These are phyloP conservation scores for Coniella lustricola DNA, from an alignment of 2,329 filamentous ascomycete genomes.

Conservation along the genomic window DNA sequence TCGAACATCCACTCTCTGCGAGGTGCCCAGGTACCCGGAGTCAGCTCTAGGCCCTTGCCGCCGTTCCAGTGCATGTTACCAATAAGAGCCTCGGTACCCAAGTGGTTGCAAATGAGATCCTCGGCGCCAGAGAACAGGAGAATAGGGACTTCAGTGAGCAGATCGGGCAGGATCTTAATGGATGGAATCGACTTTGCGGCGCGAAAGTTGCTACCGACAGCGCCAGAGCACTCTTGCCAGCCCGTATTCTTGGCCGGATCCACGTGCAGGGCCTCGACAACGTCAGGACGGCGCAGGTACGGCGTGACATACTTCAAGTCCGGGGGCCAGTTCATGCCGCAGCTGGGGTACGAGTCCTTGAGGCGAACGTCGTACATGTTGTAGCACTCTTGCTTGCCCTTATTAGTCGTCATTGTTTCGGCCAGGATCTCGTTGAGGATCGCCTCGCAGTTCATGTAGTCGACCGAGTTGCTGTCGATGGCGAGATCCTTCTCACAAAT, in stretches of 20 bases:
- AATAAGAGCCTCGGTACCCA: slow-evolving; percentile 88
- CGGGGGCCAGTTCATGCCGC: slow-evolving; percentile 97
- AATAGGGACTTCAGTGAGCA: slow-evolving; percentile 71
- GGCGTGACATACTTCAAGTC: slow-evolving; percentile 72
- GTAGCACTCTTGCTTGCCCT: slow-evolving; percentile 55
- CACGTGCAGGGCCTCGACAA: slow-evolving; percentile 74
- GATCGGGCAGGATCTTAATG: slow-evolving; percentile 64
- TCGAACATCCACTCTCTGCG: slow-evolving; percentile 92
- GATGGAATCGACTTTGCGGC: slow-evolving; percentile 66
- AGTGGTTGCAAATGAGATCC: slow-evolving; percentile 94
- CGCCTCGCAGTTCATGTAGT: slow-evolving; percentile 64
- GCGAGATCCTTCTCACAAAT: slow-evolving; percentile 60
- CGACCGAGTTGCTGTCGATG: slow-evolving; percentile 49
- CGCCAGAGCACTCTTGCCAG: slow-evolving; percentile 84
- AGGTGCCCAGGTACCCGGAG: slow-evolving; percentile 84
- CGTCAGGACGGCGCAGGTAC: slow-evolving; percentile 78
- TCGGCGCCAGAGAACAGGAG: slow-evolving; percentile 89
- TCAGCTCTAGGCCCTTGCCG: slow-evolving; percentile 82
- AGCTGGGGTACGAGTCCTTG: slow-evolving; percentile 70
- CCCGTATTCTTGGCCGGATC: slow-evolving; percentile 74
- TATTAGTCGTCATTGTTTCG: slow-evolving; percentile 48
- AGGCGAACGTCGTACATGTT: slow-evolving; percentile 98
- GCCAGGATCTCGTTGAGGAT: slow-evolving; percentile 69
- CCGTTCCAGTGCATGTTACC: slow-evolving; percentile 87
- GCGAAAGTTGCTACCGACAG: slow-evolving; percentile 66